Evolutionary conservation across 2,329 filamentous ascomycete genomes (phyloP), one percentile per base, ranked within the genome.

Genomic region (Septoria petroselini): DNA sequence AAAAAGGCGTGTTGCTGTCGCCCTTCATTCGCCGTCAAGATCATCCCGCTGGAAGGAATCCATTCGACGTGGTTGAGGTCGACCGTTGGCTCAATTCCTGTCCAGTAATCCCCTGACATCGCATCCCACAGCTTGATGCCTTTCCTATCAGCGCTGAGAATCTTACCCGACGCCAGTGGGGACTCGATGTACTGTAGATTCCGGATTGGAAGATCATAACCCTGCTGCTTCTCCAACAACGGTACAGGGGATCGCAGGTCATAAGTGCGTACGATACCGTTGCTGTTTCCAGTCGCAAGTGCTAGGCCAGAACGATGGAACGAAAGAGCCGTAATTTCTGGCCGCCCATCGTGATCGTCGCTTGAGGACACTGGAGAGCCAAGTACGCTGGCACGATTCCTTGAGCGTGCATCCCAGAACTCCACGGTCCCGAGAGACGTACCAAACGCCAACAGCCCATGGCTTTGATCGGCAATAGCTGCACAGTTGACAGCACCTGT

Each of bases 111-210:
- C 48, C 93, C 93, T 50, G 84, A 84, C 27, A 78, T 73, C 53
- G 88, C 83, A 62, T 96, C 89, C 89, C 91, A 98, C 38, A 98
- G 82, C 72, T 98, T 98, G 74, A 98, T 94, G 60, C 95, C 95
- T 56, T 88, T 82, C 72, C 95, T 95, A 71, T 98, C 94, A 6
- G 90, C 83, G 1, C 91, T 94, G 7, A 60, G 40, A 12, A 60
- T 42, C 25, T 60, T 60, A 4, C 40, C 44, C 11, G 58, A 57
- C 5, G 53, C 47, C 14, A 57, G 34, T 8, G 86, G 87, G 62
- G 76, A 70, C 8, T 76, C 73, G 34, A 86, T 73, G 67, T 83
- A 85, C 52, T 79, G 77, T 47, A 98, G 76, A 39, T 88, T 95
- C 64, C 95, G 86, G 51, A 98, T 89, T 0, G 91, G 82, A 65